A percentile compares a stretch with the other conserved stretches of the same genome.
Conservation (phyloP, 352 stramenopile species). For the Lagenidium sp. region DNA sequence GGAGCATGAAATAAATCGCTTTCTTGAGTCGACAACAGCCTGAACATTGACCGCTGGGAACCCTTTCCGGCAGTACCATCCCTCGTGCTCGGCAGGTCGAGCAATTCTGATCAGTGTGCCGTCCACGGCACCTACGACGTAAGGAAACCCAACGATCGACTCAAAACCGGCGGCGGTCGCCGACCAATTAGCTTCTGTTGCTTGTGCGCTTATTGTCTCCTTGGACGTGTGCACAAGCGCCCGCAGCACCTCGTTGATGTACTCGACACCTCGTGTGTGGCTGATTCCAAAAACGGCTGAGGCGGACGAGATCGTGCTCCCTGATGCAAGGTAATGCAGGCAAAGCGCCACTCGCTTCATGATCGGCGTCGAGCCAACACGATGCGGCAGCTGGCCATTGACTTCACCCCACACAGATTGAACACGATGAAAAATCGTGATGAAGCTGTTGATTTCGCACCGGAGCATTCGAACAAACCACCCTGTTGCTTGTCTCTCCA, state of each 20-base stretch:
- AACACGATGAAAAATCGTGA: not conserved
- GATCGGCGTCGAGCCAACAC: not conserved
- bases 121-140: conserved; percentile 6
- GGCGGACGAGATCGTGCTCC: not conserved
- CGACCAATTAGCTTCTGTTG: not conserved
- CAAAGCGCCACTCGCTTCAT: not conserved
- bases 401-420: not conserved
- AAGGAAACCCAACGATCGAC: conserved; percentile 1
- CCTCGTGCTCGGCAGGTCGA: conserved; percentile 3
- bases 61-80: conserved; percentile 9
- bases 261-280: not conserved
- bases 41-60: conserved; percentile 4
- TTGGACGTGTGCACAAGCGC: not conserved
- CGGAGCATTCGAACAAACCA: not conserved
- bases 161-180: not conserved
- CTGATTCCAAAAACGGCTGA: not conserved
- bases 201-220: not conserved
- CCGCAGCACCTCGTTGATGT: conserved; percentile 1
- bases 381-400: not conserved
- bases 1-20: not conserved
- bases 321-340: not conserved
- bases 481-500: not conserved
- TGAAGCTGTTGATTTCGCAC: not conserved
- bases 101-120: conserved; percentile 4
- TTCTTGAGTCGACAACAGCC: conserved; percentile 3